A percentile compares a stretch with the other conserved stretches of the same genome.
Conservation (phyloP, 345 rosid genomes). For the Rhodomyrtus tomentosa region DNA sequence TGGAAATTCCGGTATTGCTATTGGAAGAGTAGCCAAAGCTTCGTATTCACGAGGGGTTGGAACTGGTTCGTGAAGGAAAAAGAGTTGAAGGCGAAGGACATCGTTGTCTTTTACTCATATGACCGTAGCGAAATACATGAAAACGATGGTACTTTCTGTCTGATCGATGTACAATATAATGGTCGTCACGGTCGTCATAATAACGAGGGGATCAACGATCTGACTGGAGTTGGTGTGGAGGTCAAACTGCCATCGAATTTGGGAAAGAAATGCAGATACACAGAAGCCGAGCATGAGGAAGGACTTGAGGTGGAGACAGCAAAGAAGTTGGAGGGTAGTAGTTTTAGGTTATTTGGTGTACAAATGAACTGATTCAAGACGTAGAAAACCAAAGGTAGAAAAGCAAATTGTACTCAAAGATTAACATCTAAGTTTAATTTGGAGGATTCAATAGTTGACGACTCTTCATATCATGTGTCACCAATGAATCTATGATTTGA, state of each 20-base stretch:
- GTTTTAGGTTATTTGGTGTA: conserved; percentile 8
- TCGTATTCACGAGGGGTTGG: conserved; percentile 90
- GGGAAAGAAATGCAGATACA: background rate
- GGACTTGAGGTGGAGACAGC: background rate
- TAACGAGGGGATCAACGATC: background rate
- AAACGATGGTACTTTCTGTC: background rate
- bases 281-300: background rate
- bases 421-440: background rate
- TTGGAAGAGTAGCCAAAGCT: conserved; percentile 88
- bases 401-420: background rate
- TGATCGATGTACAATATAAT: conserved; percentile 3
- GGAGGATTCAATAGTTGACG: background rate
- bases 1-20: conserved; percentile 92
- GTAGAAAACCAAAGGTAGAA: background rate
- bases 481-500: background rate
- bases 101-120: conserved; percentile 33
- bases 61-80: conserved; percentile 59
- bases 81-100: conserved; percentile 44
- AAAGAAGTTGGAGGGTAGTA: conserved; percentile 6
- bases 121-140: background rate
- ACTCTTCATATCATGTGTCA: background rate
- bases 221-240: background rate
- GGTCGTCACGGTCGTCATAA: background rate
- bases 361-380: background rate
- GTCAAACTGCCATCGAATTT: background rate